These are phyloP conservation scores for Exserohilum turcica DNA, from an alignment of 2,329 filamentous ascomycete species.

Conservation along the genomic window DNA sequence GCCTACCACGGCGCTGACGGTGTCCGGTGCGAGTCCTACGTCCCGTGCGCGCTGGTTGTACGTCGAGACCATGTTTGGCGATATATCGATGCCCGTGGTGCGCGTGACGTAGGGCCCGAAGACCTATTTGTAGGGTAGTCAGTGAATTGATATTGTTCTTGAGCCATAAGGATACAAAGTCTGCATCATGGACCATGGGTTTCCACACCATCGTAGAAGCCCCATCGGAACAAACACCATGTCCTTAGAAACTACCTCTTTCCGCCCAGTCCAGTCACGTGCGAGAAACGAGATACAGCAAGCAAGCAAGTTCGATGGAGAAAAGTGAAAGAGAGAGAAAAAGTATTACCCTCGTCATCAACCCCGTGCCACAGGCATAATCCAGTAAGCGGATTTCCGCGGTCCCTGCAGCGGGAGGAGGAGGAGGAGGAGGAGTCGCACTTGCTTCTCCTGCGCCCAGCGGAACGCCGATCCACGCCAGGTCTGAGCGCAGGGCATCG, in stretches of 20 bases:
- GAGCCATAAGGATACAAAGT: too few species aligned
- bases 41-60: slow-evolving; percentile 65
- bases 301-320: neutral
- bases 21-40: slow-evolving; percentile 19
- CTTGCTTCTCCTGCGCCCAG: slow-evolving; percentile 51
- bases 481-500: slow-evolving; percentile 57
- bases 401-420: too few species aligned
- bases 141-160: too few species aligned
- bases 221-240: too few species aligned
- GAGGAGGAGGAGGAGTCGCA: too few species aligned
- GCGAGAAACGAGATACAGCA: neutral
- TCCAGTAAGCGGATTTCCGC: slow-evolving; percentile 61
- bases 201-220: too few species aligned
- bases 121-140: slow-evolving; percentile 48
- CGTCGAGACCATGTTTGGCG: slow-evolving; percentile 69
- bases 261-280: neutral
- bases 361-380: slow-evolving; percentile 76
- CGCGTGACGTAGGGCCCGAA: slow-evolving; percentile 67
- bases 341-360: slow-evolving; percentile 64
- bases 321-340: neutral
- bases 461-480: slow-evolving; percentile 66
- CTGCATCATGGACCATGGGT: too few species aligned
- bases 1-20: slow-evolving; percentile 38
- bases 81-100: slow-evolving; percentile 71
- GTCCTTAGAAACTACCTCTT: too few species aligned